phyloP scores from a whole-genome alignment of 2,329 filamentous ascomycete species.

The Colletotrichum sp. region DNA sequence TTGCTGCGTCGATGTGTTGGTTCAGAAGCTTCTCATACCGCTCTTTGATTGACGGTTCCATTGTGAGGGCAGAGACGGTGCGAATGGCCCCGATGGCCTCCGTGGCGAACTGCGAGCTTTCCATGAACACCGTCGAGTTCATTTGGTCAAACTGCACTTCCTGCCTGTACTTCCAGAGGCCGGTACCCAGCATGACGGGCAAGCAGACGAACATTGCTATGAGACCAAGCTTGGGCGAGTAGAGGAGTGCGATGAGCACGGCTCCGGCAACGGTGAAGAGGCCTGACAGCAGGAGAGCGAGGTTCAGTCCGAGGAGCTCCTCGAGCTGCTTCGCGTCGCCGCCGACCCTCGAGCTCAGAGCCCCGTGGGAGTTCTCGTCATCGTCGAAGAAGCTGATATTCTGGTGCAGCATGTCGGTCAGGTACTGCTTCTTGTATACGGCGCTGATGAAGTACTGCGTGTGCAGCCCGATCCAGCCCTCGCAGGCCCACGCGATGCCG shows the following conservation, averaged over 20 bases:
- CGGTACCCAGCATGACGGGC: conserved; percentile 37
- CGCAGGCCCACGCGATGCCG: conserved; percentile 30
- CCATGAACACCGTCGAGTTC: conserved; percentile 61
- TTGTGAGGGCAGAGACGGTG: conserved; percentile 65
- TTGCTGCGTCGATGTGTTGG: conserved; percentile 35
- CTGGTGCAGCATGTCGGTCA: conserved; percentile 33
- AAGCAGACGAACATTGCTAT: conserved; percentile 40
- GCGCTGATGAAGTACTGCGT: conserved; percentile 20
- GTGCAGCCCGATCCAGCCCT: conserved; percentile 26
- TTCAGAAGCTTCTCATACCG: conserved; percentile 40
- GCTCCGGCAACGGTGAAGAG: conserved; percentile 35
- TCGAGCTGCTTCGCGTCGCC: conserved; percentile 36
- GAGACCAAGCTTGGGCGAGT: conserved; percentile 42
- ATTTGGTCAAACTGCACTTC: conserved; percentile 62
- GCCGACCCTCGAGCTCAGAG: conserved; percentile 29
- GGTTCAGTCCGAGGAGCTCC: conserved; percentile 34
- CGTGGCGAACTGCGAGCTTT: conserved; percentile 66
- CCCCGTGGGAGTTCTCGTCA: conserved; percentile 31
- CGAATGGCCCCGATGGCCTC: conserved; percentile 68
- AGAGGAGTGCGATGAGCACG: conserved; percentile 31
- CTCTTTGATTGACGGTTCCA: conserved; percentile 60
- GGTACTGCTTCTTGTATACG: conserved; percentile 27
- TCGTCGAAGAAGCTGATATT: conserved; percentile 33
- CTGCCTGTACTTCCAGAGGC: conserved; percentile 45
- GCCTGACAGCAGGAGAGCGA: conserved; percentile 31